phyloP scores from a whole-genome alignment of 164 flowering plant genomes.

The Annona cherimola region DNA sequence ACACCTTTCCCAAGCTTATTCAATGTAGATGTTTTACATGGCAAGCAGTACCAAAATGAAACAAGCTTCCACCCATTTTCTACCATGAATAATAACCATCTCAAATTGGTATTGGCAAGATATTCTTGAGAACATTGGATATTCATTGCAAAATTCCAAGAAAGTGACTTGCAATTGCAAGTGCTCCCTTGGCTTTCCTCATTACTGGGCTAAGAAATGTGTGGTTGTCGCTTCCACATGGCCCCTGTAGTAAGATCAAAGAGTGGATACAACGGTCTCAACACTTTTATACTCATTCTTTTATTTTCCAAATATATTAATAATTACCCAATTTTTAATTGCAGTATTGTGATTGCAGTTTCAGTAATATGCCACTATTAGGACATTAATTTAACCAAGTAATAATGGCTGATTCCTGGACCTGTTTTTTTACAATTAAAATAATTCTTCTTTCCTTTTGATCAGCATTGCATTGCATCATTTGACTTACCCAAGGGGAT shows the following conservation, averaged over 20 bases:
- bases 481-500: slow-evolving; percentile 75
- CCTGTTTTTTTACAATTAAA: too few species aligned
- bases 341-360: not conserved
- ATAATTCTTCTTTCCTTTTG: too few species aligned
- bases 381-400: not conserved
- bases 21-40: not conserved
- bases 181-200: not conserved
- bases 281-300: not conserved
- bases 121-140: not conserved
- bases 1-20: not conserved
- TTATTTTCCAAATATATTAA: too few species aligned
- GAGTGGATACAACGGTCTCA: not conserved
- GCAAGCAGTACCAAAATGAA: not conserved
- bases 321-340: not conserved
- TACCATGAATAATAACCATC: not conserved
- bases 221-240: not conserved
- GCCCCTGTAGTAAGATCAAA: not conserved
- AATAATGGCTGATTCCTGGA: not conserved
- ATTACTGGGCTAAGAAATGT: not conserved
- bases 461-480: not conserved
- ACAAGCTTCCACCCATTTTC: not conserved
- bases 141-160: not conserved
- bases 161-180: not conserved
- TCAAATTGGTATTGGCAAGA: not conserved
- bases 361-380: too few species aligned